These are phyloP conservation scores for Sphaerosporella brunnea DNA, from an alignment of 495 filamentous ascomycete genomes.

Conservation along the genomic window DNA sequence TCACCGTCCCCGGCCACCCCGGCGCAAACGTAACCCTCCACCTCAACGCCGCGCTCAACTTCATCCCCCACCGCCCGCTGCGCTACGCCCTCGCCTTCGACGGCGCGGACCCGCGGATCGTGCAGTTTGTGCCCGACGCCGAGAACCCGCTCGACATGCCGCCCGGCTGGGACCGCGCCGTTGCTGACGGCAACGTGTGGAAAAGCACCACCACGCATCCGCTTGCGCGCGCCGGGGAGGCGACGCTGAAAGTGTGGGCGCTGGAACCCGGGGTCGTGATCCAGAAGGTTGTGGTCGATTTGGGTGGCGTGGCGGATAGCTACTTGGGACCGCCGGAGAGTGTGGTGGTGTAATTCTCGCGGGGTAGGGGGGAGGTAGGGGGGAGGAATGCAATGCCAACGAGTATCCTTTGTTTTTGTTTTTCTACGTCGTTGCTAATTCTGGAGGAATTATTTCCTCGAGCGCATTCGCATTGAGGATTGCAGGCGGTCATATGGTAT, in stretches of 20 bases:
- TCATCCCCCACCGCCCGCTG: conserved; percentile 39
- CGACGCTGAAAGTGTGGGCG: conserved; percentile 43
- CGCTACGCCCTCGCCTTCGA: conserved; percentile 43
- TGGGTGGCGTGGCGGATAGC: conserved; percentile 47
- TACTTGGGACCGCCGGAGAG: conserved; percentile 58
- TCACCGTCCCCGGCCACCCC: conserved; percentile 33
- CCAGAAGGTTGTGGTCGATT: conserved; percentile 48
- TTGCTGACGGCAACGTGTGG: conserved; percentile 41
- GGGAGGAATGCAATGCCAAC: no score
- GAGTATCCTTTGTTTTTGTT: no score
- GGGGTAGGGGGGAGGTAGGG: no score
- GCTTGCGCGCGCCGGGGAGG: conserved; percentile 32
- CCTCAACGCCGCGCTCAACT: conserved; percentile 43
- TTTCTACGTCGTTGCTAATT: no score
- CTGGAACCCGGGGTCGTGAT: conserved; percentile 48
- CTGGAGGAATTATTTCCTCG: no score
- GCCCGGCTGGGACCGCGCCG: conserved; percentile 38
- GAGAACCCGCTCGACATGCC: conserved; percentile 34
- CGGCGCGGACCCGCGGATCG: conserved; percentile 29
- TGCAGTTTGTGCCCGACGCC: conserved; percentile 36
- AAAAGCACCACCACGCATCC: conserved; percentile 38
- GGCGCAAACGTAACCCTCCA: conserved; percentile 43
- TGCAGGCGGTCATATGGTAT: no score
- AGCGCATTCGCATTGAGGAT: no score
- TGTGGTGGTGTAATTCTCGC: conserved; percentile 31